Base-by-base conservation (phyloP, 441 rosid genomes). In the Populus tomentosa region DNA sequence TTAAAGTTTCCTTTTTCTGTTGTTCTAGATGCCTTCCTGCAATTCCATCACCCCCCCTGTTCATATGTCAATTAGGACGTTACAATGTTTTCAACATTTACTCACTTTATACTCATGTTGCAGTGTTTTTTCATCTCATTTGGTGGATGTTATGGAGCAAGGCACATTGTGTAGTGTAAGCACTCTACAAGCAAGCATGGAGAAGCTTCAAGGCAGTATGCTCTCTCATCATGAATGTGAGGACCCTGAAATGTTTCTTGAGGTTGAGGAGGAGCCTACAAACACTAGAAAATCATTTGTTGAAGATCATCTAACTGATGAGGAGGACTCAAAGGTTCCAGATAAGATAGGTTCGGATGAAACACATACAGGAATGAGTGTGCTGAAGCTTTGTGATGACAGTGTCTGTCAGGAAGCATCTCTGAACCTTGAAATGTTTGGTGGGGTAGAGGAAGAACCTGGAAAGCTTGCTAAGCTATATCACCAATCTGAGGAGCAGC, bases 61-160 rank as follows among this genome's bases (percentile, higher is more conserved):
- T 30, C 32, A 30, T 30, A 30, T 30, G 6, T 6, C n/a, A 62
- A n/a, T 72, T 13, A 70, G 21, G 30, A n/a, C 62, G 10, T 66
- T 28, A 70, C 72, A 67, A 71, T 35, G 13, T 42, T 46, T 71
- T 72, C 61, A 42, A 75, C 72, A 10, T 56, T 33, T 40, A 67
- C 38, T 28, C 42, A 36, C 68, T 64, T 53, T 53, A 20, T 20
- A 23, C 74, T 82, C 24, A 69, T 61, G 69, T 82, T 76, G 68
- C 86, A 86, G 94, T 70, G 72, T 80, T 74, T 78, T 78, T 80
- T 75, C 73, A 64, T 78, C 80, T 74, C 81, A 24, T 75, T 74
- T 33, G 14, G 62, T 83, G 83, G 80, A 79, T 82, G 86, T 82
- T 72, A 69, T 50, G 56, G 82, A 32, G 69, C 65, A 26, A 56